Evolutionary conservation across 345 rosid species (phyloP), one percentile per base, ranked within the genome.

Genomic region (Melastoma malabathricum): DNA sequence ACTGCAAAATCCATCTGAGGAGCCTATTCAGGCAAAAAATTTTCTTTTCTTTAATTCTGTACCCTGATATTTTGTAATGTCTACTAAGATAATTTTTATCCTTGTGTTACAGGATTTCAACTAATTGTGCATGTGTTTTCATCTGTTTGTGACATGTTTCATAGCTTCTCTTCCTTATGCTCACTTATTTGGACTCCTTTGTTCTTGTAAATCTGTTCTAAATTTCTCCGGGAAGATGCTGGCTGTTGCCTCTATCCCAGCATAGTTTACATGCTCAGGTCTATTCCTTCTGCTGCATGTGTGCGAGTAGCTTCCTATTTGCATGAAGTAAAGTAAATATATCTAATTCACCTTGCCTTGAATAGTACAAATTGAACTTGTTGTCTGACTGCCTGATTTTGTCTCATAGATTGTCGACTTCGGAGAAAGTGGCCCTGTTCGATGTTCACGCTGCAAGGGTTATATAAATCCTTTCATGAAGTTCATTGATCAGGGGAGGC

Each of bases 361-460:
- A 31, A 22, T 29, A 15, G 50, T 44, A 15, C 18, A 15, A 44
- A 55, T 15, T 6, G 27, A 46, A 27, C 16, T 16, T 31, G 29
- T 18, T 15, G 46, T 25, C 25, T 16, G 16, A 56, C 38, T 18
- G 12, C 44, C 3, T 34, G 41, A 34, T 46, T 15, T 18, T 50
- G 68, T 57, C 64, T 25, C 54, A 50, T 57, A 89, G 96, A 74
- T 81, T 59, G 96, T 86, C 58, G 97, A 89, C 71, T 89, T 89
- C 57, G 97, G 97, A 50, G 96, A 89, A 64, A 59, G 72, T 60
- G 96, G 96, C 51, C 97, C 94, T 39, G 83, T 89, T 18, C 79
- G 96, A 61, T 89, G 96, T 78, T 79, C 94, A 62, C 84, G 86
- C 56, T 89, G 96, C 75, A 89, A 89, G 72, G 97, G 86, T 18